Percentiles rank a stretch among this genome's conserved stretches.
Conservation (phyloP, 23 red algal genomes). For the Gracilaria caudata region DNA sequence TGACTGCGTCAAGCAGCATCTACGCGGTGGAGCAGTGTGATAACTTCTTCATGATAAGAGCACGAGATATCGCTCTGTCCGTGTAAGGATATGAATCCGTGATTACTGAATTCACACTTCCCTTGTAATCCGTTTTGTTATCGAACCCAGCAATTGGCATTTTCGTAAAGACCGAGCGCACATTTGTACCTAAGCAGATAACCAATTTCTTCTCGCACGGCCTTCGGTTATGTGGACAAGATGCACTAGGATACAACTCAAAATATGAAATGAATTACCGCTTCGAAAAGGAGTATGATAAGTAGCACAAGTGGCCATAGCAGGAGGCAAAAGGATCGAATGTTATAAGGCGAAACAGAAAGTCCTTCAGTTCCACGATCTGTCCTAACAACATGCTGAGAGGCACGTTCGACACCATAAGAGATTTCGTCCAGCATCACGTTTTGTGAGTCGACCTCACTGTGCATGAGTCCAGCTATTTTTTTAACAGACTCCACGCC, state of each 20-base stretch:
- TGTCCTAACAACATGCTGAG: not conserved
- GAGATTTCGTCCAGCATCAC: conserved; percentile 25
- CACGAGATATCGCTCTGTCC: not conserved
- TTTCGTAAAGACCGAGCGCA: not conserved
- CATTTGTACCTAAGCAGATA: not conserved
- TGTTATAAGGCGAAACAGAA: conserved; percentile 17
- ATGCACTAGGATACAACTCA: not conserved
- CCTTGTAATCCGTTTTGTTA: no score
- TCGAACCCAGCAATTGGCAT: no score
- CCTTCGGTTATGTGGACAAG: not conserved
- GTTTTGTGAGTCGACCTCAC: conserved; percentile 33
- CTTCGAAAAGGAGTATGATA: conserved; percentile 44
- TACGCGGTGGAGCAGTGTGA: not conserved
- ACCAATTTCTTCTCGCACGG: not conserved
- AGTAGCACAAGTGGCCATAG: conserved; percentile 42
- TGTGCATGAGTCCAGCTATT: conserved; percentile 35
- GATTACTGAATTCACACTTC: not conserved
- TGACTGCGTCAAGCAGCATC: not conserved
- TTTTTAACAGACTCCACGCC: conserved; percentile 13
- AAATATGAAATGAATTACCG: conserved; percentile 39
- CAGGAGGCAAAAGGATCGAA: conserved; percentile 28
- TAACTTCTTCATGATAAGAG: not conserved
- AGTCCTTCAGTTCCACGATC: conserved; percentile 8
- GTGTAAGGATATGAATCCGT: not conserved
- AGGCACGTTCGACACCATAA: not conserved